Evolutionary conservation across 805 yeast genomes (phyloP), one percentile per base, ranked within the genome.

Genomic region (Millerozyma acaciae): DNA sequence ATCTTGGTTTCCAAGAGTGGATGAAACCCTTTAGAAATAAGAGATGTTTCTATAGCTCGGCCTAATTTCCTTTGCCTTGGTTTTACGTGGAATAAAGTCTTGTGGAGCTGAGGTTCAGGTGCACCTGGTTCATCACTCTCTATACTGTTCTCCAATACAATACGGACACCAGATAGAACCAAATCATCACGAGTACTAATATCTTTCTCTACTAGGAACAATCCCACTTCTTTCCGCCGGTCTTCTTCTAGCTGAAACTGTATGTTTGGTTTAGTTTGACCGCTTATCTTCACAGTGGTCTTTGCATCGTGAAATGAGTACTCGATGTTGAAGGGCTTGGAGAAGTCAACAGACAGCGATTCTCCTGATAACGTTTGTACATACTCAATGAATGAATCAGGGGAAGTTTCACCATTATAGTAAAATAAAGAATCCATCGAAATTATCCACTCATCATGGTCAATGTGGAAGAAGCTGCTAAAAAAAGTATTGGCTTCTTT

Each of bases 41-140:
- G 26, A 1, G 15, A n/a, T 15, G 47, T 20, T n/a, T 26, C 16
- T 13, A 26, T 25, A 9, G 22, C 30, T 4, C 26, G n/a, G 24
- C 14, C 16, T 30, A 16, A 15, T 13, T 12, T 21, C 24, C 69
- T 43, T 37, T 63, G 67, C 21, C 68, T 45, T 4, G 71, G 71
- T 39, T 64, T 63, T 9, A 62, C 51, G 40, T 67, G 72, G 44
- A 67, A 65, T 36, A 67, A 38, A 0, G 73, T 67, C 28, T 56
- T 57, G 39, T 51, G 56, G 6, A 60, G 39, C 20, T 43, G 42
- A 16, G 48, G 49, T 1, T 46, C 45, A 5, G 34, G 29, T 25
- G 37, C 35, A 4, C 28, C 39, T 16, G 16, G 18, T 17, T 40
- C 48, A 3, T 35, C 32, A 6, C 31, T 34, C 5, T 15, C 31